Percentiles rank a stretch among this genome's conserved stretches.
phyloP scores from a whole-genome alignment of 2,329 filamentous ascomycete genomes.

The Colletotrichum sp. region DNA sequence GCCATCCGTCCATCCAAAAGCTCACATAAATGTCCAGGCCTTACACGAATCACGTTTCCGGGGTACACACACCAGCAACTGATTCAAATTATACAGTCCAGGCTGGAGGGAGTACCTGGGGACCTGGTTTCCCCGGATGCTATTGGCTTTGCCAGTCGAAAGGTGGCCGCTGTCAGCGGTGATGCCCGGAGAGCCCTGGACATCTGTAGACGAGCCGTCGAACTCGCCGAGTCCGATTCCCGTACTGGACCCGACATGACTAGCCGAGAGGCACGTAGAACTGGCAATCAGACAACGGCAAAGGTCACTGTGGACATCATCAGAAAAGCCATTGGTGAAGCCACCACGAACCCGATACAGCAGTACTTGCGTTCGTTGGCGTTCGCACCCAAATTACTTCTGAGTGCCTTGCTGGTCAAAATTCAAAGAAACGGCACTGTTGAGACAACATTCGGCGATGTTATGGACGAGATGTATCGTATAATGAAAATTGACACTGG shows the following conservation, averaged over 20 bases:
- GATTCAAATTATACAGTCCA: slow-evolving; percentile 96
- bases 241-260: slow-evolving; percentile 46
- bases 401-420: slow-evolving; percentile 80
- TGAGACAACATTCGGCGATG: slow-evolving; percentile 88
- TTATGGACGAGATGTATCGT: slow-evolving; percentile 83
- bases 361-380: slow-evolving; percentile 86
- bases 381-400: slow-evolving; percentile 81
- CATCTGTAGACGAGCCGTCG: slow-evolving; percentile 93
- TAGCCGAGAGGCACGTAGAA: slow-evolving; percentile 24
- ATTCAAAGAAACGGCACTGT: slow-evolving; percentile 83
- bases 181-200: slow-evolving; percentile 92
- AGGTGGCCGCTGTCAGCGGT: slow-evolving; percentile 95
- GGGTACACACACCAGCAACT: slow-evolving; percentile 97
- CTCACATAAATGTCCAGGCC: slow-evolving; percentile 43
- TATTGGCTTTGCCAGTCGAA: slow-evolving; percentile 93
- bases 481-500: slow-evolving; percentile 51
- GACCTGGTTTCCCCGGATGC: slow-evolving; percentile 92
- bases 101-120: slow-evolving; percentile 85
- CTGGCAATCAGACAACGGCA: slow-evolving; percentile 32
- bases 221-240: slow-evolving; percentile 83
- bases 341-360: slow-evolving; percentile 90
- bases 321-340: slow-evolving; percentile 96
- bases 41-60: slow-evolving; percentile 95
- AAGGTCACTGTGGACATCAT: slow-evolving; percentile 82
- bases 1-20: background rate